These are phyloP conservation scores for Hypoxylon sp. DNA, from an alignment of 2,329 filamentous ascomycete species.

Conservation along the genomic window DNA sequence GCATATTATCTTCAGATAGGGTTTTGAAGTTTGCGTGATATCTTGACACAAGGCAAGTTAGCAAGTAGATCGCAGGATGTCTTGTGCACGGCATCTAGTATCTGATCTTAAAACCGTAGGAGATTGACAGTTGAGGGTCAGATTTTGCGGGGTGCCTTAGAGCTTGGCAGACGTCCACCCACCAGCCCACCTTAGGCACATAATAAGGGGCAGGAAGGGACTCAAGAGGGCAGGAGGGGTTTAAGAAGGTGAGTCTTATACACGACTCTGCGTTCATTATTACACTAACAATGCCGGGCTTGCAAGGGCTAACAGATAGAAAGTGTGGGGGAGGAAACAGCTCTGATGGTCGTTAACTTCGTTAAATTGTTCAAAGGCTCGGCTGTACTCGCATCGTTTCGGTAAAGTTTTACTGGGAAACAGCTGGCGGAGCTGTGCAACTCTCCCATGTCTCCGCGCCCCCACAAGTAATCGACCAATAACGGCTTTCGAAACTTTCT, in stretches of 20 bases:
- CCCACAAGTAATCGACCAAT: constrained; percentile 37
- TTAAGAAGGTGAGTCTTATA: not conserved
- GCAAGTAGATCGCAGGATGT: too few relatives aligned
- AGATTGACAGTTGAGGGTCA: constrained; percentile 5
- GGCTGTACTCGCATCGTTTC: constrained; percentile 37
- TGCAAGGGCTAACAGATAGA: constrained; percentile 1
- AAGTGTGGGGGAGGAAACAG: constrained; percentile 18
- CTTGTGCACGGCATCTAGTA: too few relatives aligned
- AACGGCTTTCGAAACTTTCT: constrained; percentile 34
- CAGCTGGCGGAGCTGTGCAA: constrained; percentile 24
- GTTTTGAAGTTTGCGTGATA: constrained; percentile 16
- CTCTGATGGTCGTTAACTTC: too few relatives aligned
- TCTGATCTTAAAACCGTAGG: too few relatives aligned
- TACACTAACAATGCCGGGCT: constrained; percentile 16
- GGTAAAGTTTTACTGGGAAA: constrained; percentile 29
- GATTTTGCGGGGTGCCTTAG: constrained; percentile 23
- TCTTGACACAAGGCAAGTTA: constrained; percentile 4
- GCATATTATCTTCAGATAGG: constrained; percentile 9
- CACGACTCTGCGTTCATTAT: not conserved
- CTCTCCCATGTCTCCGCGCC: constrained; percentile 37
- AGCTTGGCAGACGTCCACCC: too few relatives aligned
- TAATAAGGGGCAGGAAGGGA: constrained; percentile 2
- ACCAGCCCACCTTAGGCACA: constrained; percentile 6
- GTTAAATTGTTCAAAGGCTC: constrained; percentile 3
- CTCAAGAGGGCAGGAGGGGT: too few relatives aligned